Conservation (phyloP, 2,329 filamentous ascomycete species). For the Capronia epimyces region DNA sequence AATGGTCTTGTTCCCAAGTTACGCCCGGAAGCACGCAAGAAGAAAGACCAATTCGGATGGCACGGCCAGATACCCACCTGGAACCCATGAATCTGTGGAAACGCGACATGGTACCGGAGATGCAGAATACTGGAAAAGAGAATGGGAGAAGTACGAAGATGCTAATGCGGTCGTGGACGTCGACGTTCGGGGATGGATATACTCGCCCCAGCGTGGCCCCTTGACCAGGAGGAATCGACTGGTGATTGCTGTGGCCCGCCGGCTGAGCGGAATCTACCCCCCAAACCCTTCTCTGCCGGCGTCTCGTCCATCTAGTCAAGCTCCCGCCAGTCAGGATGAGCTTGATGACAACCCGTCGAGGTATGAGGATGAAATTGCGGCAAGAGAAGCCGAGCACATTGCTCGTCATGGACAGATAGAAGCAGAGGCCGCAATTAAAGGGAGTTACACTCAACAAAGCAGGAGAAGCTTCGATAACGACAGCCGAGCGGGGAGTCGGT, state of each 20-base stretch:
- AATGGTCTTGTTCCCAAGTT: constrained; percentile 92
- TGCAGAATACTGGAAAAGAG: constrained; percentile 67
- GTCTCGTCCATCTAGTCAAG: constrained; percentile 45
- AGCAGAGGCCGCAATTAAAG: constrained; percentile 62
- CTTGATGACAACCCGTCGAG: constrained; percentile 47
- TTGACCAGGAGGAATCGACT: constrained; percentile 83
- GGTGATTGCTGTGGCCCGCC: constrained; percentile 76
- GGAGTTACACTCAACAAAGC: constrained; percentile 51
- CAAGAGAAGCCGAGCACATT: constrained; percentile 70
- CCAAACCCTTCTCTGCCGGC: constrained; percentile 44
- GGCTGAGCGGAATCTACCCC: constrained; percentile 78
- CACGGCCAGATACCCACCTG: constrained; percentile 30
- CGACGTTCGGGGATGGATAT: constrained; percentile 93
- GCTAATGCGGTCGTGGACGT: constrained; percentile 85
- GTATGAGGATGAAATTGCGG: constrained; percentile 61
- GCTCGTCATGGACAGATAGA: constrained; percentile 66
- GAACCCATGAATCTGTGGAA: constrained; percentile 35
- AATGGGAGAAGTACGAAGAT: constrained; percentile 76
- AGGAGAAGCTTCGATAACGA: constrained; percentile 40
- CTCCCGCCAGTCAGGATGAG: constrained; percentile 34
- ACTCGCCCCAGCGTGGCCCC: constrained; percentile 75
- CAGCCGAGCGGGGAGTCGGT: constrained; percentile 28
- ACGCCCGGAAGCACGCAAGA: constrained; percentile 68
- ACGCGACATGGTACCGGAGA: constrained; percentile 50
- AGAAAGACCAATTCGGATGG: constrained; percentile 32